These are phyloP conservation scores for Xylaria sp. DNA, from an alignment of 2,329 filamentous ascomycete genomes.

Conservation along the genomic window DNA sequence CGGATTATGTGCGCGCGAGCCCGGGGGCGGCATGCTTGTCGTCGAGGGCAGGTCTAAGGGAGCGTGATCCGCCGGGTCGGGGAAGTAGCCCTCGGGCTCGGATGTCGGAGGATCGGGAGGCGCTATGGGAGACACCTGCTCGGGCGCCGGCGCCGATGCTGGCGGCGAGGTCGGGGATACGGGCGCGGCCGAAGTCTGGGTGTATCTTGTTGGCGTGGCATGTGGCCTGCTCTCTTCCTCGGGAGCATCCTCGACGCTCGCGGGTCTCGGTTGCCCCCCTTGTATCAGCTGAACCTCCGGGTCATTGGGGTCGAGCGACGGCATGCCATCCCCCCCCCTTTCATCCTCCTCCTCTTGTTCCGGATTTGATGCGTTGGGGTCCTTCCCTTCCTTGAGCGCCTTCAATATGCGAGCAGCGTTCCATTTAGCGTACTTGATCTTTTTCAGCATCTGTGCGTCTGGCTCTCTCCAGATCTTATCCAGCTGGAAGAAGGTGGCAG, in stretches of 20 bases:
- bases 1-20: constrained; percentile 29
- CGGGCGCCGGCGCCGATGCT: constrained; percentile 32
- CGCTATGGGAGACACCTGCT: constrained; percentile 39
- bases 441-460: constrained; percentile 76
- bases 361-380: constrained; percentile 91
- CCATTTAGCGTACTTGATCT: constrained; percentile 96
- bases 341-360: constrained; percentile 60
- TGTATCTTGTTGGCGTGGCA: constrained; percentile 27
- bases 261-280: constrained; percentile 41
- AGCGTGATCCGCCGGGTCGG: constrained; percentile 26
- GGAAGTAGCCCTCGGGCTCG: constrained; percentile 37
- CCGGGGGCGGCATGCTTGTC: constrained; percentile 34
- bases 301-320: constrained; percentile 63
- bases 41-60: constrained; percentile 36
- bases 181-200: constrained; percentile 36
- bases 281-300: constrained; percentile 63
- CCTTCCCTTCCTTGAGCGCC: constrained; percentile 85
- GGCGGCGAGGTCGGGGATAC: constrained; percentile 43
- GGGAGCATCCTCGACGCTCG: constrained; percentile 56
- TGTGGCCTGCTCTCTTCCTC: constrained; percentile 44
- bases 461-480: constrained; percentile 79
- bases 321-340: constrained; percentile 47
- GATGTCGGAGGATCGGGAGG: constrained; percentile 32
- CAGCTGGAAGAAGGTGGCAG: constrained; percentile 88
- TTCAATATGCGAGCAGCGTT: constrained; percentile 89